Percentiles rank a stretch among this genome's conserved stretches.
Conservation (phyloP, 2,329 filamentous ascomycete genomes). For the Trichophyton benhamiae region DNA sequence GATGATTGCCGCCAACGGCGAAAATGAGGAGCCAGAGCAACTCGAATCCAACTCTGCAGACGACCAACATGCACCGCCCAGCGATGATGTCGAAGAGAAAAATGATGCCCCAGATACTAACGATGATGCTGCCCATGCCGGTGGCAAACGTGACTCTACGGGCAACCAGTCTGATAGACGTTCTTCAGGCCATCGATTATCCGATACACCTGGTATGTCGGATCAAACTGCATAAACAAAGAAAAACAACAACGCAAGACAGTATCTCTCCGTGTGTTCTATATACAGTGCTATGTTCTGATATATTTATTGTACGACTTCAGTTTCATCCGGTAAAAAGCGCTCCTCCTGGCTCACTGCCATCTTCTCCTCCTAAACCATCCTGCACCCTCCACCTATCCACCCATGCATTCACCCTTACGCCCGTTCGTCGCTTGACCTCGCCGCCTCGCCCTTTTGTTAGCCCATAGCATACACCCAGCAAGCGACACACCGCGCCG, state of each 20-base stretch:
- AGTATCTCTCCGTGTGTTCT: not conserved
- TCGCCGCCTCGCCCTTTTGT: too few species aligned
- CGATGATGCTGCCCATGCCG: not conserved
- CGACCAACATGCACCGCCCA: not conserved
- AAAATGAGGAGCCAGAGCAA: not conserved
- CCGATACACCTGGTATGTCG: constrained; percentile 14
- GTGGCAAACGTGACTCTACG: not conserved
- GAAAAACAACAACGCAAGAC: not conserved
- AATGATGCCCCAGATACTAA: not conserved
- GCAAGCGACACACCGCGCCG: not conserved
- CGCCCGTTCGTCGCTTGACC: too few species aligned
- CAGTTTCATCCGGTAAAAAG: constrained; percentile 14
- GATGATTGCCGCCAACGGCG: not conserved
- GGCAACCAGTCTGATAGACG: not conserved
- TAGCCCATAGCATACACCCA: not conserved
- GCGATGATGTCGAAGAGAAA: not conserved
- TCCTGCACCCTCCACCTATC: not conserved
- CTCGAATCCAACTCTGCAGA: not conserved
- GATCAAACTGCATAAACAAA: constrained; percentile 3
- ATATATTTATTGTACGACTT: not conserved
- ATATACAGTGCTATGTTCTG: constrained; percentile 1
- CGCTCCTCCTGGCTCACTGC: constrained; percentile 15
- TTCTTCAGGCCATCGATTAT: not conserved
- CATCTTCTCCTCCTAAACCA: constrained; percentile 8
- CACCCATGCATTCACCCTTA: too few species aligned